Base-by-base conservation (phyloP, 176 grass and related monocot species). In the Carex cristatella region DNA sequence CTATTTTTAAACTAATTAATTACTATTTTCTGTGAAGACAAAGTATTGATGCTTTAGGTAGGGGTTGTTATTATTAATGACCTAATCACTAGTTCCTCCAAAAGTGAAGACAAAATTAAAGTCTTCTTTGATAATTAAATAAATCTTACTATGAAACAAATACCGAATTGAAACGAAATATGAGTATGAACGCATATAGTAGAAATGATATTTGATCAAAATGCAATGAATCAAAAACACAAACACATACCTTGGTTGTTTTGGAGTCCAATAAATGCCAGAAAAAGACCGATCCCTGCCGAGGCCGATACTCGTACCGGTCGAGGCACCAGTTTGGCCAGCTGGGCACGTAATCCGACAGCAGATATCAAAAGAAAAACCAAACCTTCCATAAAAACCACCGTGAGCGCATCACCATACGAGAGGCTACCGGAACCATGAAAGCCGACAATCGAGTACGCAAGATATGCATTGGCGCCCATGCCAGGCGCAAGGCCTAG, bases 251-350 rank as follows among this genome's bases (percentile, higher is more conserved):
- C 86, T 76, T 87, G 80, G 40, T 87, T 51, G 66, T 83, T 76
- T 12, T 87, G 86, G 40, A 87, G 86, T 49, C 86, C 86, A 38
- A 83, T 87, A 57, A 87, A 87, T 13, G 86, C 86, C 54, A 87
- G 68, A 74, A 87, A 87, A 38, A 87, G 86, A 15, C 86, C 86
- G 35, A 87, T 87, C 18, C 86, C 86, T 0, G 80, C 79, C 3
- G 86, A 62, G 18, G 86, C 56, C 11, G 79, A 74, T 3, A 83
- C 44, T 49, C 86, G 27, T 60, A 87, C 80, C 7, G 86, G 67
- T 33, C 56, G 79, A 12, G 86, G 86, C 3, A 87, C 58, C 15
- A 87, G 35, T 58, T 83, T 82, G 4, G 86, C 86, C 10, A 88
- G 86, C 70, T 84, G 66, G 46, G 86, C 69, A 10, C 86, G 86